Base-by-base conservation (phyloP, 768 basidiomycete species). In the Boletales sp. region DNA sequence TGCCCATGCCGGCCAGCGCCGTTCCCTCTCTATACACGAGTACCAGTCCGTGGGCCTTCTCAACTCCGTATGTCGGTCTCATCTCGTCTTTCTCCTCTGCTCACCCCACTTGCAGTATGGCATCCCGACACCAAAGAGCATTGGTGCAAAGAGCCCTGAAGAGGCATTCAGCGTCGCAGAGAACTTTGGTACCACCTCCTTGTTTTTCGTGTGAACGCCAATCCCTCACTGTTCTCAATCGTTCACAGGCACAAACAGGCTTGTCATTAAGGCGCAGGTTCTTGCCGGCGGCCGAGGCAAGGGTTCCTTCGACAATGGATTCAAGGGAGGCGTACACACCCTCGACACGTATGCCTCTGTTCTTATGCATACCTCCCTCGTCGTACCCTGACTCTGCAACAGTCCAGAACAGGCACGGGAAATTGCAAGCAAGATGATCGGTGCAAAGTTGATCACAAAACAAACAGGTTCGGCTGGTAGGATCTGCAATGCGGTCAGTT, bases 211-310 rank as follows among this genome's bases (percentile, higher is more conserved):
- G 24, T 27, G 24, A 27, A 27, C 24, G 24, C 24, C 24, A 27
- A 27, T 27, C 18, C 1, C 45, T 51, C 8, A 44, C 3, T 35
- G 27, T n/a, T 24, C 36, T 21, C 13, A 42, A 19, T 49, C 47
- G 45, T 43, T 50, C 37, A 34, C 63, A 95, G 92, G 83, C 54
- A 75, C 76, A 30, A 76, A 86, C 48, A 81, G 82, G 54, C 84
- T 95, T 45, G 95, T 99, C 31, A 94, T 99, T 72, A 98, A 98
- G 73, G 97, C 97, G 35, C 97, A 99, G 69, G 97, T 99, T 8
- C 86, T 99, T 48, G 97, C 97, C 56, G 97, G 97, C 62, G 97
- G 97, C 55, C 86, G 97, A 64, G 97, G 97, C 61, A 98, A 98
- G 80, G 97, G 97, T 35, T 86, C 87, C 61, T 99, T 99, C 62